These are phyloP conservation scores for Hypsizygus ulmarius DNA, from an alignment of 1,284 basidiomycete species.

Conservation along the genomic window DNA sequence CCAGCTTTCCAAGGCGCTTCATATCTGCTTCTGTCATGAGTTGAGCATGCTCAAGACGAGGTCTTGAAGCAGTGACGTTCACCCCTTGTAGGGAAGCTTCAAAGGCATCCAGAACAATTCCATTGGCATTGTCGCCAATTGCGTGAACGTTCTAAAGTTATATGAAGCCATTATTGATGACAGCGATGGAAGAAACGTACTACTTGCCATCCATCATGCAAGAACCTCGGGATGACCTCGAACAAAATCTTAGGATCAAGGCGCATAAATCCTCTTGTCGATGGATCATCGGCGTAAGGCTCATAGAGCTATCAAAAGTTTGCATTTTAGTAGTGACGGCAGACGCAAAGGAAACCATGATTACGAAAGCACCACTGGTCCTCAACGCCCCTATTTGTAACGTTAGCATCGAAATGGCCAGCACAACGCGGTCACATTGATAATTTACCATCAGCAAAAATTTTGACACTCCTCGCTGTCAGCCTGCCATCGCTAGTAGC, in stretches of 20 bases:
- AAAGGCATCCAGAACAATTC: conserved; percentile 80
- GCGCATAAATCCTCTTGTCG: conserved; percentile 77
- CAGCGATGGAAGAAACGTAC: conserved; percentile 43
- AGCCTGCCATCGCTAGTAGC: conserved; percentile 59
- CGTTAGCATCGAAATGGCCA: conserved; percentile 11
- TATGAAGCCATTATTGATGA: conserved; percentile 6
- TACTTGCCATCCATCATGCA: conserved; percentile 78
- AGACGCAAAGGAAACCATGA: conserved; percentile 21
- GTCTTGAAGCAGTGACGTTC: conserved; percentile 64
- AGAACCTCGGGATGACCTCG: conserved; percentile 64
- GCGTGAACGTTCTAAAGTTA: conserved; percentile 76
- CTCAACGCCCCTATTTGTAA: conserved; percentile 73
- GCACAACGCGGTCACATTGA: conserved; percentile 7
- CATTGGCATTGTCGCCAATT: conserved; percentile 89
- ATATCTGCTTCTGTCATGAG: conserved; percentile 76
- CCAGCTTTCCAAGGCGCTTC: conserved; percentile 69
- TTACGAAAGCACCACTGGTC: conserved; percentile 84
- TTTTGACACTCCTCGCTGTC: conserved; percentile 80
- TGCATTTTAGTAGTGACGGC: conserved; percentile 5
- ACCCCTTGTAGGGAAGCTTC: conserved; percentile 60
- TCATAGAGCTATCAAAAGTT: conserved; percentile 52
- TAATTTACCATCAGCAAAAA: conserved; percentile 77
- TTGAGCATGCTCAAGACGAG: conserved; percentile 90
- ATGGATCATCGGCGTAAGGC: conserved; percentile 80
- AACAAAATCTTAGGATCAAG: conserved; percentile 61